Conservation (phyloP, 1,284 basidiomycete species). For the Pseudozyma pruni region DNA sequence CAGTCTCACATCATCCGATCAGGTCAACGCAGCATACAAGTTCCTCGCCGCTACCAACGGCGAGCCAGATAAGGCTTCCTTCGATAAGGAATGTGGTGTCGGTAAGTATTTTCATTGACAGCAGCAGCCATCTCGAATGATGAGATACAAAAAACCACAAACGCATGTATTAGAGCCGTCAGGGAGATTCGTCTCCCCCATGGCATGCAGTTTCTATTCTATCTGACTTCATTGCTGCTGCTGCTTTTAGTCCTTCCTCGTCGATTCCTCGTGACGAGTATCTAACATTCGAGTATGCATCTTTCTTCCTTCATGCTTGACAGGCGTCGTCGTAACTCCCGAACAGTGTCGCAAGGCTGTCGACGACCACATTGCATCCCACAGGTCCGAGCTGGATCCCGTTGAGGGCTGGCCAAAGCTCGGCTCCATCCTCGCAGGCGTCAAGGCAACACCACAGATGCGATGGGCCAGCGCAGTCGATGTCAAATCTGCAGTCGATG, state of each 20-base stretch:
- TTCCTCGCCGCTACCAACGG: constrained; percentile 75
- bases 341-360: constrained; percentile 77
- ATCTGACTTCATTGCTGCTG: constrained; percentile 30
- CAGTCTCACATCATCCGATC: constrained; percentile 83
- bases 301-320: too few species aligned
- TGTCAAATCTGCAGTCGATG: constrained; percentile 86
- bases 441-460: constrained; percentile 52
- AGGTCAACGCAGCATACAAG: constrained; percentile 79
- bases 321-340: constrained; percentile 82
- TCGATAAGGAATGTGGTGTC: constrained; percentile 85
- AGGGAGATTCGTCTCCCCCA: constrained; percentile 33
- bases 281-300: too few species aligned
- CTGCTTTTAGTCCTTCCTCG: background rate
- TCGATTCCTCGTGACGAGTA: too few species aligned
- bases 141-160: constrained; percentile 54
- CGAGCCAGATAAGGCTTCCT: constrained; percentile 78
- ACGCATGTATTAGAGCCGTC: constrained; percentile 64
- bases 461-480: constrained; percentile 92
- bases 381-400: constrained; percentile 61
- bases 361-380: constrained; percentile 73
- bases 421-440: constrained; percentile 59
- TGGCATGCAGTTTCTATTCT: constrained; percentile 49
- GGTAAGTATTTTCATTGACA: constrained; percentile 73
- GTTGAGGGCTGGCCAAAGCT: constrained; percentile 69
- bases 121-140: constrained; percentile 34